phyloP scores from a whole-genome alignment of 805 yeast species.

The Sugiyamaella qingdaonensis region DNA sequence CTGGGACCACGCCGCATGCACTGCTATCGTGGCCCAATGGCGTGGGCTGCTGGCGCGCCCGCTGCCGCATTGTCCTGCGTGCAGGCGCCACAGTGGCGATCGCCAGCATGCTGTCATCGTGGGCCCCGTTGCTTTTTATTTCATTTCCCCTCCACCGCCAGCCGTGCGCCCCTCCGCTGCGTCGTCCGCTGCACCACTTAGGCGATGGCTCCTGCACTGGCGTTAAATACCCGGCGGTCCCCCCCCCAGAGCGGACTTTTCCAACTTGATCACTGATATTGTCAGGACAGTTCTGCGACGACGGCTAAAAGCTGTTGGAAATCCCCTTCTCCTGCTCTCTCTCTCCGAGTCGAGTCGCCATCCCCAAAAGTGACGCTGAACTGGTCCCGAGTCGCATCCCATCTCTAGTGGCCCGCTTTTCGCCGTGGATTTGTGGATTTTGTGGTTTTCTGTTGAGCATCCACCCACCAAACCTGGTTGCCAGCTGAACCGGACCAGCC shows the following conservation, averaged over 20 bases:
- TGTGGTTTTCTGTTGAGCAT: too few species aligned
- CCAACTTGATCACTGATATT: background rate
- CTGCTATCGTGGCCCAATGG: constrained; percentile 1
- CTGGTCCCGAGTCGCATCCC: too few species aligned
- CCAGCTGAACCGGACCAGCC: too few species aligned
- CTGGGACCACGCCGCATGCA: background rate
- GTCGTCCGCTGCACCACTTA: background rate
- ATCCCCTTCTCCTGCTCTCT: too few species aligned
- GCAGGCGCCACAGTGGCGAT: background rate
- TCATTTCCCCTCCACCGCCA: background rate
- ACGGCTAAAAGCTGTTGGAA: too few species aligned
- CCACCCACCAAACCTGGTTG: too few species aligned
- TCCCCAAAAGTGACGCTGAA: too few species aligned
- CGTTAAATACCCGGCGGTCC: constrained; percentile 3
- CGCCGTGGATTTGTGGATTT: too few species aligned
- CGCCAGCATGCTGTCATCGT: background rate
- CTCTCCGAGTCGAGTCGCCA: too few species aligned
- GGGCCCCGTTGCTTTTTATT: background rate
- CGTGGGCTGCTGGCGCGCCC: too few species aligned
- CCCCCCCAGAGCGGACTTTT: background rate
- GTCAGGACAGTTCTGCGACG: background rate
- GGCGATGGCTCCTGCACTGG: constrained; percentile 1
- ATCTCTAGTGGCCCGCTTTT: too few species aligned
- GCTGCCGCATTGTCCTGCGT: background rate
- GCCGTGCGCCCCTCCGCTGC: background rate